Evolutionary conservation across 2,329 filamentous ascomycete genomes (phyloP).

Genomic region (Fusarium sp.): DNA sequence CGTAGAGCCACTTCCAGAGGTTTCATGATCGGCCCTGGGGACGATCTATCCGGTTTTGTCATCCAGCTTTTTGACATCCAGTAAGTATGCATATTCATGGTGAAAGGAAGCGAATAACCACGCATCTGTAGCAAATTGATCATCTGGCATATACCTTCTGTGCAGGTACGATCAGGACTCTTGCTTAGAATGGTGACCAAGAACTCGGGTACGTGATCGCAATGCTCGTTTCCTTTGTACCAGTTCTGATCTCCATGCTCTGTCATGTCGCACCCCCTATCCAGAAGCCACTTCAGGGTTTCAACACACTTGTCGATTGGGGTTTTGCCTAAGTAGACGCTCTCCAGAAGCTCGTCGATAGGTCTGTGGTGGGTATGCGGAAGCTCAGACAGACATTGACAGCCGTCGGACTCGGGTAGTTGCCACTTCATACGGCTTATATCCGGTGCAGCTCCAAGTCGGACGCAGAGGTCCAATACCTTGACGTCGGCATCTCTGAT

Average conservation of each 20-base stretch:
- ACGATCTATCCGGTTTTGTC: fast-evolving
- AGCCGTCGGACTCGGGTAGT: fast-evolving
- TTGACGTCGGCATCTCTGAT: not conserved
- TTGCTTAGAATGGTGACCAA: not conserved
- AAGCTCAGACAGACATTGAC: fast-evolving
- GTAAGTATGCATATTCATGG: not conserved
- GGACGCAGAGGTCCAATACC: not conserved
- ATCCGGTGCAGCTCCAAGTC: not conserved
- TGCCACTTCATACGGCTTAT: not conserved
- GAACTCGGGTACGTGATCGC: not conserved
- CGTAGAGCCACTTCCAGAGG: not conserved
- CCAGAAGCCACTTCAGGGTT: not conserved
- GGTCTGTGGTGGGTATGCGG: not conserved
- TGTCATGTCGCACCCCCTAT: fast-evolving
- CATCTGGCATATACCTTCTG: not conserved
- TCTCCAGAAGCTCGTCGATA: not conserved
- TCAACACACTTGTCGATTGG: not conserved
- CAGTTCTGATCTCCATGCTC: not conserved
- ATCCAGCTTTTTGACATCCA: not conserved
- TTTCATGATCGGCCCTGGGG: not conserved
- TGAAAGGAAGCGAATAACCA: not conserved
- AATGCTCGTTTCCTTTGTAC: fast-evolving
- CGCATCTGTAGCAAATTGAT: not conserved
- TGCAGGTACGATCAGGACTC: not conserved
- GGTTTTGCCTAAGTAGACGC: fast-evolving